Evolutionary conservation across 192 early-diverging fungal species (phyloP), one percentile per base, ranked within the genome.

Genomic region (Lobosporangium transversale): DNA sequence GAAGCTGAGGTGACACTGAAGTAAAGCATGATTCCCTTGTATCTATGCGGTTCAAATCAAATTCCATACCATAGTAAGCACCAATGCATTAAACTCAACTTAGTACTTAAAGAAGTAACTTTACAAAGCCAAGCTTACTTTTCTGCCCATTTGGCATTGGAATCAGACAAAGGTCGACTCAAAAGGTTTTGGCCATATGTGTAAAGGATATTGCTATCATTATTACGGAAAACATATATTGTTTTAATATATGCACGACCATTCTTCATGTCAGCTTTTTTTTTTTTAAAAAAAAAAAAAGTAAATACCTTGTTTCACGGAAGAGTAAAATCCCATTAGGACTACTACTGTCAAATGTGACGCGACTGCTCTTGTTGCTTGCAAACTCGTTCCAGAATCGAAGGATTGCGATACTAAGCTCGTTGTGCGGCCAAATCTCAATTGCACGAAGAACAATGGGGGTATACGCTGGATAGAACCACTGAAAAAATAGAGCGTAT

Each of bases 251-350:
- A n/a, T n/a, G n/a, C n/a, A n/a, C n/a, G n/a, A n/a, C n/a, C n/a
- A n/a, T n/a, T n/a, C n/a, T n/a, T n/a, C n/a, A n/a, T n/a, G n/a
- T 29, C 32, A 40, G 18, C 36, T 24, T 26, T n/a, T 42, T 17
- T 29, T 59, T 59, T 21, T 48, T 23, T 33, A 27, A 9, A 20
- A 14, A 23, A 33, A 43, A n/a, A 10, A n/a, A 23, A 20, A n/a
- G 5, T 30, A 31, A 81, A 47, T 85, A 86, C 67, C 91, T 93
- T 3, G 93, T 92, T 70, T 95, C 93, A 60, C 93, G 87, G 82
- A 97, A 97, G 21, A 97, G 79, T 30, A 97, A 82, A 27, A 97
- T 93, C 17, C 95, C 95, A 58, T 94, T 94, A 8, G 94, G 84
- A 15, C 92, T 93, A 14, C 92, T 88, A 31, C 92, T 85, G 30